A percentile compares a stretch with the other conserved stretches of the same genome.
Evolutionary conservation across 108 stramenopile genomes (phyloP).

Genomic region (Stephanodiscus triporus): DNA sequence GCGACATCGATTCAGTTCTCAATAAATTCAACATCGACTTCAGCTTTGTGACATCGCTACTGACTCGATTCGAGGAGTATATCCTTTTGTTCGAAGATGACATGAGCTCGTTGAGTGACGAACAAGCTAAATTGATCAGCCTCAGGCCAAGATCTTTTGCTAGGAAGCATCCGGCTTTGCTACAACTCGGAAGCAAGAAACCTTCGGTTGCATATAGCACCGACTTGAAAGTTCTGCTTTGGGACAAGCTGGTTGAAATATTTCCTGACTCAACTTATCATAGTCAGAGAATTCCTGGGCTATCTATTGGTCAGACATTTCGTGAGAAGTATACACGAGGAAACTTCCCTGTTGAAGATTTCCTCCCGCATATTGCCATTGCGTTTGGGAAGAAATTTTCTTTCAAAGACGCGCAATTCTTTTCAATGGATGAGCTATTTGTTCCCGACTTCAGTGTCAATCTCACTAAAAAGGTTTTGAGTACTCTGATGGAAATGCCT

Average conservation of each 20-base stretch:
- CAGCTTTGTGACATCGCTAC: conserved; percentile 1
- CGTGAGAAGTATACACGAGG: conserved; percentile 1
- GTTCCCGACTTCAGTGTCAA: conserved; percentile 9
- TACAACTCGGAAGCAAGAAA: conserved; percentile 37
- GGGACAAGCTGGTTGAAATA: conserved; percentile 17
- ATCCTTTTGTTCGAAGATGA: conserved; percentile 11
- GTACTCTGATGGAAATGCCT: neutral
- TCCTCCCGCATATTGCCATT: conserved; percentile 30
- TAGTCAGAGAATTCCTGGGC: conserved; percentile 19
- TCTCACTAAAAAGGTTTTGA: neutral
- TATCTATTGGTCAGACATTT: conserved; percentile 20
- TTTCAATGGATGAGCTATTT: conserved; percentile 23
- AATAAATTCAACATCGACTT: conserved; percentile 27
- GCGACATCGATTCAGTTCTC: conserved; percentile 13
- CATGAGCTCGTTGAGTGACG: neutral
- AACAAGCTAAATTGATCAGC: conserved; percentile 13
- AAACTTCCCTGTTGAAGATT: conserved; percentile 14
- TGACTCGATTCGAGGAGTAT: conserved; percentile 3
- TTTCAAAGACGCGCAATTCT: conserved; percentile 2
- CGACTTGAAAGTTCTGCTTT: conserved; percentile 18
- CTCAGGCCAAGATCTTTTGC: conserved; percentile 24
- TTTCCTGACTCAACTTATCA: conserved; percentile 24
- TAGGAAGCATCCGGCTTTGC: conserved; percentile 12
- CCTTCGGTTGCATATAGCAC: conserved; percentile 11
- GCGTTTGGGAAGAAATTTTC: conserved; percentile 23